These are phyloP conservation scores for Cubamyces lactineus DNA, from an alignment of 768 basidiomycete genomes.

Conservation along the genomic window DNA sequence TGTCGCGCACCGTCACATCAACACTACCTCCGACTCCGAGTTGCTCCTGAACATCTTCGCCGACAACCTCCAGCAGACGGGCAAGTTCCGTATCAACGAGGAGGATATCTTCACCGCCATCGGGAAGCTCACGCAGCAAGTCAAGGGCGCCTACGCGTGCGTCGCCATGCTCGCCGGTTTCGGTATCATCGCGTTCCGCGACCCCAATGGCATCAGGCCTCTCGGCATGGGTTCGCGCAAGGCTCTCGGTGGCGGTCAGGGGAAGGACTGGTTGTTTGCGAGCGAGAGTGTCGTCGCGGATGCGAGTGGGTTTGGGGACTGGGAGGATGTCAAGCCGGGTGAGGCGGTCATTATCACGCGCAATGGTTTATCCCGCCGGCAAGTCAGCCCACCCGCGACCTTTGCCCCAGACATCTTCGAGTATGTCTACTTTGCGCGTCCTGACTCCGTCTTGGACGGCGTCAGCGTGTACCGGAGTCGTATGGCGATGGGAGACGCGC, in stretches of 20 bases:
- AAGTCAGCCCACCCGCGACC: conserved; percentile 66
- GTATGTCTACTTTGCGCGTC: conserved; percentile 97
- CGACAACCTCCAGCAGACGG: conserved; percentile 96
- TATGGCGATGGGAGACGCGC: conserved; percentile 98
- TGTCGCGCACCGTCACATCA: conserved; percentile 96
- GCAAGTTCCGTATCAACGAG: conserved; percentile 99
- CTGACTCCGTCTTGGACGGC: conserved; percentile 96
- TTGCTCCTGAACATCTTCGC: conserved; percentile 97
- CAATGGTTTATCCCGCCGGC: conserved; percentile 69
- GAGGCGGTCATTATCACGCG: conserved; percentile 97
- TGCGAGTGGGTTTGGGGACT: conserved; percentile 87
- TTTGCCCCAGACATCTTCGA: conserved; percentile 99
- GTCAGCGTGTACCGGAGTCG: conserved; percentile 96
- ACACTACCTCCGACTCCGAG: conserved; percentile 98
- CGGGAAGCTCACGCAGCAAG: conserved; percentile 83
- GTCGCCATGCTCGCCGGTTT: conserved; percentile 99
- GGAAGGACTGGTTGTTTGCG: conserved; percentile 87
- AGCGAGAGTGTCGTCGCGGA: conserved; percentile 97
- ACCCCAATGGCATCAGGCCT: conserved; percentile 97
- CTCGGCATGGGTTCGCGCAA: conserved; percentile 82
- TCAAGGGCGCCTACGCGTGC: conserved; percentile 94
- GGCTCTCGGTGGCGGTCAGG: conserved; percentile 42
- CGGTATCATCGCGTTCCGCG: conserved; percentile 96
- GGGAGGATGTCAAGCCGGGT: conserved; percentile 93
- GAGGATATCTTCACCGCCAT: conserved; percentile 98